These are phyloP conservation scores for Backusella circina DNA, from an alignment of 192 early-diverging fungal species.

Conservation along the genomic window DNA sequence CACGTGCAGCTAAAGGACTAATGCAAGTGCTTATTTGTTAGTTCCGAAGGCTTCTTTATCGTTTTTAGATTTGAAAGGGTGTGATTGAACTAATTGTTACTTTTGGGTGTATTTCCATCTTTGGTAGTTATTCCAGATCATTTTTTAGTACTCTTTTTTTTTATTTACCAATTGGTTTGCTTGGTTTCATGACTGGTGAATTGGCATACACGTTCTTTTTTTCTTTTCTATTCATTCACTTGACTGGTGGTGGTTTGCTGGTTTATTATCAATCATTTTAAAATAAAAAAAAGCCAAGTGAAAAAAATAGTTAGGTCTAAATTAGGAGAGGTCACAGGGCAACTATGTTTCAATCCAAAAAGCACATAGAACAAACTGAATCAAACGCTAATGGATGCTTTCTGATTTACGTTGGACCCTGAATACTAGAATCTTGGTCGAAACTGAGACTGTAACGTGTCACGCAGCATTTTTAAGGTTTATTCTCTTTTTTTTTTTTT, in stretches of 20 bases:
- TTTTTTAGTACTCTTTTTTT: background rate
- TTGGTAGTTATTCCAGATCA: background rate
- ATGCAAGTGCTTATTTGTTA: background rate
- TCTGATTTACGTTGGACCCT: constrained; percentile 2
- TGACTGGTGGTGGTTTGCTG: background rate
- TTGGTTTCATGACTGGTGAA: background rate
- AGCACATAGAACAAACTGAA: background rate
- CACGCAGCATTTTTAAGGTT: background rate
- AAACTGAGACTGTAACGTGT: background rate
- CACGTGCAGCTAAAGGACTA: background rate
- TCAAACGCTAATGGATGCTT: background rate
- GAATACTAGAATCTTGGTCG: background rate
- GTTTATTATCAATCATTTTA: background rate
- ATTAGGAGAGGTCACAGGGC: background rate
- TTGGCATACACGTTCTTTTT: background rate
- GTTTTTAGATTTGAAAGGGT: background rate
- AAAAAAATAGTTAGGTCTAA: background rate
- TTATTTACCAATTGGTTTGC: background rate
- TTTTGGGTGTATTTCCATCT: background rate
- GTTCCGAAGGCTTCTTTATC: background rate
- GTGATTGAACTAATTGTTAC: background rate
- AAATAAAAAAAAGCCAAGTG: background rate
- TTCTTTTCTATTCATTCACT: background rate
- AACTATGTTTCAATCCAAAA: background rate
- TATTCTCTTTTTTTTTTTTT: background rate